These are phyloP conservation scores for Periconia sp. DNA, from an alignment of 2,329 filamentous ascomycete species.

Conservation along the genomic window DNA sequence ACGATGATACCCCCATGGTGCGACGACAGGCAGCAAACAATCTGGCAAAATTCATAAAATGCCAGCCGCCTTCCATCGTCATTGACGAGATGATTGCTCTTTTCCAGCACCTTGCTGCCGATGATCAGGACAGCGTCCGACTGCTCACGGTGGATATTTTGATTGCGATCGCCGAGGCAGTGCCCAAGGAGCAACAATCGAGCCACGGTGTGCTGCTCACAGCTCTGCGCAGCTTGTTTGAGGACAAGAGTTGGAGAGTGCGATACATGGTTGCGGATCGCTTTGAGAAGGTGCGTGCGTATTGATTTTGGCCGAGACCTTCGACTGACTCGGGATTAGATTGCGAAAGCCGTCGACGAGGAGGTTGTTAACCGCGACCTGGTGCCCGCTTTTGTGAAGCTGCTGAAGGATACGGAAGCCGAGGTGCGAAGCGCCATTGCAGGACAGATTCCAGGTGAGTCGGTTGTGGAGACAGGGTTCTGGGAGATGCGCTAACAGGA, in stretches of 20 bases:
- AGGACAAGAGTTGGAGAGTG: constrained; percentile 99
- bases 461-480: background rate
- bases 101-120: constrained; percentile 93
- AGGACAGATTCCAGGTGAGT: constrained; percentile 83
- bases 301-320: constrained; percentile 6
- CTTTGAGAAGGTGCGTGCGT: constrained; percentile 79
- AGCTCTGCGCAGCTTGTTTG: constrained; percentile 88
- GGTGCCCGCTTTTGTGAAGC: constrained; percentile 94
- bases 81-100: constrained; percentile 99
- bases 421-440: constrained; percentile 97
- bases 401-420: constrained; percentile 96
- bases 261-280: constrained; percentile 99
- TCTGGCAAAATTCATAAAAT: constrained; percentile 95
- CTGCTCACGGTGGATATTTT: constrained; percentile 94
- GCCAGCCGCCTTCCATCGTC: constrained; percentile 87
- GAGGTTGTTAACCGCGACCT: constrained; percentile 93
- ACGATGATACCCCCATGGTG: constrained; percentile 99
- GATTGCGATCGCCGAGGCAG: constrained; percentile 93
- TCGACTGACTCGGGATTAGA: constrained; percentile 56
- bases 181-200: constrained; percentile 96
- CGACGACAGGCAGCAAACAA: constrained; percentile 95
- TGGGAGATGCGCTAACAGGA: constrained; percentile 25
- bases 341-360: constrained; percentile 97
- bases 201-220: constrained; percentile 93
- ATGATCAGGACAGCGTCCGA: constrained; percentile 97